Conservation (phyloP, 163 green algal genomes). For the Coccomyxa subellipsoidea region DNA sequence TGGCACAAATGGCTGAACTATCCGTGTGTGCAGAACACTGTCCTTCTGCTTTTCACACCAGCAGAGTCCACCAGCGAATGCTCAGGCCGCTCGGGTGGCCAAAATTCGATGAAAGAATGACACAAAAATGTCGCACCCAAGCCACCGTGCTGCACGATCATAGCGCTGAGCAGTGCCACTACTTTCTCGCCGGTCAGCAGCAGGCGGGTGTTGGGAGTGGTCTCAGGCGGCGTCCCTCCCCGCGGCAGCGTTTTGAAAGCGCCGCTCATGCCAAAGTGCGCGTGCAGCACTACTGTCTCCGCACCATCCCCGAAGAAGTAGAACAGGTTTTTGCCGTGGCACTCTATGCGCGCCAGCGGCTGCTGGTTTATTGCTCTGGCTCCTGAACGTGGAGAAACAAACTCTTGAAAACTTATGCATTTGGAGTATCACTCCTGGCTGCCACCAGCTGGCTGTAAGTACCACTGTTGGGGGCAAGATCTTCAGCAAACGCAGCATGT, state of each 20-base stretch:
- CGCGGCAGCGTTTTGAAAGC: conserved; percentile 53
- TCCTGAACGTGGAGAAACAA: conserved; percentile 8
- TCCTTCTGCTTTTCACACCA: no score
- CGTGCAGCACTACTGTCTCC: conserved; percentile 56
- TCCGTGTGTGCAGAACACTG: no score
- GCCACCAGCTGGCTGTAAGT: no score
- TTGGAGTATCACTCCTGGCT: no score
- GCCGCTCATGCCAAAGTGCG: conserved; percentile 87
- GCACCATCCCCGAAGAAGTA: conserved; percentile 73
- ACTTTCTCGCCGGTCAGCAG: conserved; percentile 50
- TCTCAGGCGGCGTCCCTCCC: conserved; percentile 29
- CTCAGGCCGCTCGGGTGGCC: no score
- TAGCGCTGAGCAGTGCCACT: conserved; percentile 73
- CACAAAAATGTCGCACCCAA: conserved; percentile 24
- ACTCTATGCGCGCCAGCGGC: conserved; percentile 59
- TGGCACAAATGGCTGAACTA: no score
- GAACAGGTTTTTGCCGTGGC: conserved; percentile 88
- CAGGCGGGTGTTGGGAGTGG: conserved; percentile 66
- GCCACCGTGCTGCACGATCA: conserved; percentile 74
- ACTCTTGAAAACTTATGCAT: no score
- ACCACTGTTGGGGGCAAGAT: no score
- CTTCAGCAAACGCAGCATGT: no score
- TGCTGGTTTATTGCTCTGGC: conserved; percentile 41
- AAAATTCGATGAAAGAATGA: no score
- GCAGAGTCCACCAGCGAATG: no score